Evolutionary conservation across 1,284 basidiomycete genomes (phyloP), one percentile per base, ranked within the genome.

Genomic region (Entoloma clypeatum): DNA sequence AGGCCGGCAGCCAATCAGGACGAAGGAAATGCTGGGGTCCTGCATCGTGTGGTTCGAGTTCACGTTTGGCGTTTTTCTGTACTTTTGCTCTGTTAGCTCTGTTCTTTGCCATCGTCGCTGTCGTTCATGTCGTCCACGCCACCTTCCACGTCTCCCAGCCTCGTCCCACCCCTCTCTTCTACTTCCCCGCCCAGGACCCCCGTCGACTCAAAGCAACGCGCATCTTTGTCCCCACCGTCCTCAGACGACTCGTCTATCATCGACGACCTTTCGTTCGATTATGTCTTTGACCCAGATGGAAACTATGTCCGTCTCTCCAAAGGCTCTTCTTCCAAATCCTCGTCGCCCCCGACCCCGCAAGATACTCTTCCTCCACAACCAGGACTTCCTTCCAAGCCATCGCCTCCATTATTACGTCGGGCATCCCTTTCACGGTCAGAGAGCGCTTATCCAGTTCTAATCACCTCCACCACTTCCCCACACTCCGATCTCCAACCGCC

Each of bases 261-360:
- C 49, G 75, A 78, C 29, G 81, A 85, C 49, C 72, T 85, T 45
- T 85, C 81, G 2, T 85, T 86, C 57, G 77, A 80, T 52, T 86
- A 83, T 49, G 71, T 78, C 45, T 65, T 68, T 36, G 77, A 82
- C 57, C 67, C 68, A 4, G 64, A 75, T 3, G 83, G 81, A 3
- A 74, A 83, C 51, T 71, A 71, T 45, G 67, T 81, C 27, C 78
- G 83, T 5, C 58, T 64, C 13, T 68, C 68, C 23, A 71, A 67
- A 53, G 67, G 66, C 13, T 62, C 60, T n/a, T 61, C 66, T n/a
- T 61, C 67, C 36, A 65, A 65, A 47, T 69, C 63, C 34, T 67
- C 67, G 11, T 65, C 69, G 9, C 68, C 73, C 2, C 62, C 71
- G 18, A 67, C 68, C 8, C 65, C 67, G 8, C 59, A 56, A 36